phyloP scores from a whole-genome alignment of 192 early-diverging fungal genomes.

The Irineochytrium annulatum region DNA sequence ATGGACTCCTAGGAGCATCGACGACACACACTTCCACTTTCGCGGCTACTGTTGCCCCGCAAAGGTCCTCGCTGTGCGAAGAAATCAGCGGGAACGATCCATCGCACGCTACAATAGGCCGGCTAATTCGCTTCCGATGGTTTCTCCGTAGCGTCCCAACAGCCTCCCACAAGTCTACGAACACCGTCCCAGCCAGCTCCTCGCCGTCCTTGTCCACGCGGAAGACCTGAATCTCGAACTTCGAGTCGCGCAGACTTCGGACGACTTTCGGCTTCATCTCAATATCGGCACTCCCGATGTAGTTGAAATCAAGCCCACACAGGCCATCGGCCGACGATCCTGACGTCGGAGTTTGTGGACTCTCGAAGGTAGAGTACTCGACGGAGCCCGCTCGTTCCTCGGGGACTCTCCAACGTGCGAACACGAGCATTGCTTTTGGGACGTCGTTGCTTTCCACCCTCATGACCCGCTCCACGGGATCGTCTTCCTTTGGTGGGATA shows the following conservation, averaged over 20 bases:
- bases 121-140: slow-evolving; percentile 7
- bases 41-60: neutral
- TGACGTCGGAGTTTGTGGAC: too few species aligned
- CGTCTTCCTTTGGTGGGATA: too few species aligned
- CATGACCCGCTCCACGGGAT: too few species aligned
- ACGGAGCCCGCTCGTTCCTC: too few species aligned
- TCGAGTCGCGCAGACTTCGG: neutral
- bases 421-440: too few species aligned
- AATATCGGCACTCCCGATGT: neutral
- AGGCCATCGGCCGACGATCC: too few species aligned
- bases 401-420: too few species aligned
- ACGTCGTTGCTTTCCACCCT: too few species aligned
- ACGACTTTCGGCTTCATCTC: slow-evolving; percentile 3
- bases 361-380: too few species aligned
- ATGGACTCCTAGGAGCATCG: too few species aligned
- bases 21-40: neutral
- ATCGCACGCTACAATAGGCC: neutral
- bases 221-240: slow-evolving; percentile 13
- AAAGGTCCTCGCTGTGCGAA: slow-evolving; percentile 15
- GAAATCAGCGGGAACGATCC: slow-evolving; percentile 24
- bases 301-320: neutral
- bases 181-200: slow-evolving; percentile 13
- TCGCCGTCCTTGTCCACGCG: neutral
- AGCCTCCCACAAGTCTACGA: slow-evolving; percentile 23
- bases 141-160: slow-evolving; percentile 8